Percentiles rank a stretch among this genome's conserved stretches.
These are phyloP conservation scores for Entonaema liquescens DNA, from an alignment of 495 filamentous ascomycete species.

Conservation along the genomic window DNA sequence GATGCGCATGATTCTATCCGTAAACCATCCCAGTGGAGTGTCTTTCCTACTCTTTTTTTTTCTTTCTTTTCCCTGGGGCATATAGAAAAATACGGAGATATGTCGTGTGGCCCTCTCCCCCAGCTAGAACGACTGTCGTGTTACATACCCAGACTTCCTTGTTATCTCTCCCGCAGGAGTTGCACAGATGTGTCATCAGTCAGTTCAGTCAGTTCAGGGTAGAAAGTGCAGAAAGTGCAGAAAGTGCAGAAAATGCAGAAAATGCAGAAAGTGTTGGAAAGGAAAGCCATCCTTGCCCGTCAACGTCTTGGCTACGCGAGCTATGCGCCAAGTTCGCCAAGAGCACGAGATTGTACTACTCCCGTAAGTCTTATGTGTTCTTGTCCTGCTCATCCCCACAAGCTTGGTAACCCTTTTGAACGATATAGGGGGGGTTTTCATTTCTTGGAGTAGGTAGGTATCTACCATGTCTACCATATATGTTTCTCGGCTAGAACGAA, in stretches of 20 bases:
- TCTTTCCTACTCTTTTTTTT: background rate
- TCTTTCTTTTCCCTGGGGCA: background rate
- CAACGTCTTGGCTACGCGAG: conserved; percentile 40
- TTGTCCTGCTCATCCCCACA: conserved; percentile 21
- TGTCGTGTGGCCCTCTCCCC: background rate
- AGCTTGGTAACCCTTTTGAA: conserved; percentile 23
- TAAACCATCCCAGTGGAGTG: conserved; percentile 16
- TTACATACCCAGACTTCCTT: conserved; percentile 30
- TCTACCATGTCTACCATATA: background rate
- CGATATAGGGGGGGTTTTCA: background rate
- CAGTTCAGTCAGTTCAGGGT: no score
- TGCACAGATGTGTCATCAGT: conserved; percentile 36
- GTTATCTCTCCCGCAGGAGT: conserved; percentile 37
- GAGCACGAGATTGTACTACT: conserved; percentile 41
- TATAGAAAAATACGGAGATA: conserved; percentile 12
- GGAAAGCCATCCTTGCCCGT: conserved; percentile 38
- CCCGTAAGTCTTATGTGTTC: conserved; percentile 22
- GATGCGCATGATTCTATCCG: conserved; percentile 24
- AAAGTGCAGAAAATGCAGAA: conserved; percentile 29
- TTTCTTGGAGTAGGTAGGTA: conserved; percentile 20
- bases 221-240: no score
- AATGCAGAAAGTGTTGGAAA: conserved; percentile 32
- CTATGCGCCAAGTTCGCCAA: conserved; percentile 45
- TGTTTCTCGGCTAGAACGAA: conserved; percentile 33
- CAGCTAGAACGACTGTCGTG: conserved; percentile 32